Percentiles rank a stretch among this genome's conserved stretches.
Conservation (phyloP, 805 yeast species). For the Tetrapisispora phaffii region DNA sequence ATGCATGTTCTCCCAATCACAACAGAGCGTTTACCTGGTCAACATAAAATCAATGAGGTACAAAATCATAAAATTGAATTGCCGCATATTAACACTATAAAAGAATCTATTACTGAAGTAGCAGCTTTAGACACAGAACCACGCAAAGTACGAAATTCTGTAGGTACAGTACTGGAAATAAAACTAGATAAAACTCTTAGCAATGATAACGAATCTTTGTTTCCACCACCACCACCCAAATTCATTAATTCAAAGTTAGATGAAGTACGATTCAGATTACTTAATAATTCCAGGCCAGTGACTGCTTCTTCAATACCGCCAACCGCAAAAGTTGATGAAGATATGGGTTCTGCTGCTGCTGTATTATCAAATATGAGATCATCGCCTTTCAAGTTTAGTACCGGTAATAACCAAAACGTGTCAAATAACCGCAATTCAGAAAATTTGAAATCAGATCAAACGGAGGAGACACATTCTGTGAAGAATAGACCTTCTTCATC, state of each 20-base stretch:
- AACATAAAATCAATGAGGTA: background rate
- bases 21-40: background rate
- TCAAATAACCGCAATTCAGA: background rate
- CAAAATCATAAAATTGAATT: background rate
- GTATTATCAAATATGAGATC: constrained; percentile 29
- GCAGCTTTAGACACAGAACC: background rate
- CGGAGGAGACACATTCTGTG: constrained; percentile 5
- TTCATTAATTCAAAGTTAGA: constrained; percentile 27
- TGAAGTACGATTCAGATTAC: constrained; percentile 22
- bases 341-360: constrained; percentile 27
- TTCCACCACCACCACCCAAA: constrained; percentile 23
- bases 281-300: constrained; percentile 18
- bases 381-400: constrained; percentile 21
- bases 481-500: constrained; percentile 25
- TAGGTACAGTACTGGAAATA: background rate
- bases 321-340: constrained; percentile 13
- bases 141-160: background rate
- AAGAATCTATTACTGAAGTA: background rate
- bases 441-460: no score
- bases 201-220: constrained; percentile 6
- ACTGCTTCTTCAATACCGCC: constrained; percentile 2
- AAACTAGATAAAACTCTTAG: background rate
- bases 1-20: background rate
- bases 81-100: background rate
- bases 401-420: constrained; percentile 4